Percentiles rank a stretch among this genome's conserved stretches.
phyloP scores from a whole-genome alignment of 2,329 filamentous ascomycete species.

The Pestalotiopsis sp. region DNA sequence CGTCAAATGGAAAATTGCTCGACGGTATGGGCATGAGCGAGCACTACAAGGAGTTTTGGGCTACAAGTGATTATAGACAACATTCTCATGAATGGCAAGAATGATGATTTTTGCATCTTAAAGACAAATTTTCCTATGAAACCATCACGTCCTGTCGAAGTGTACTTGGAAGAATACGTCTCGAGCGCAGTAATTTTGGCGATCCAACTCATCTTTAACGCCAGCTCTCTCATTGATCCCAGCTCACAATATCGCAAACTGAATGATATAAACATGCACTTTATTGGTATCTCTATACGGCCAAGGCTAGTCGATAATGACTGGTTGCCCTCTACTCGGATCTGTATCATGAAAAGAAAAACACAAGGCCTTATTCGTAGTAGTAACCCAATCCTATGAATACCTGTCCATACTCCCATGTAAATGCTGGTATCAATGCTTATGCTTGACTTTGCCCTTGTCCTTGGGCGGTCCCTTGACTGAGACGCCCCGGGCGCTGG shows the following conservation, averaged over 20 bases:
- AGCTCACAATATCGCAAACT: too few relatives aligned
- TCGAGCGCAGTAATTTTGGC: too few relatives aligned
- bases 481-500: conserved; percentile 59
- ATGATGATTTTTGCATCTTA: background rate
- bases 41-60: background rate
- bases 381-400: background rate
- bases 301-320: background rate
- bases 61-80: background rate
- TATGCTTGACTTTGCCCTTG: conserved; percentile 13
- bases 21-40: background rate
- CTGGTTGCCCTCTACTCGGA: background rate
- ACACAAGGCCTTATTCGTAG: background rate
- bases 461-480: conserved; percentile 27
- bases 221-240: background rate
- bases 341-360: background rate
- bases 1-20: background rate
- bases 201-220: too few relatives aligned
- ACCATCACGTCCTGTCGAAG: background rate
- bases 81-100: background rate
- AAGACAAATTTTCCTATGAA: background rate
- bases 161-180: too few relatives aligned
- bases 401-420: background rate
- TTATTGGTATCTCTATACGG: too few relatives aligned
- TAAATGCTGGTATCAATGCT: conserved; percentile 5
- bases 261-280: too few relatives aligned